These are phyloP conservation scores for Aphanomyces stellatus DNA, from an alignment of 352 stramenopile genomes.

Conservation along the genomic window DNA sequence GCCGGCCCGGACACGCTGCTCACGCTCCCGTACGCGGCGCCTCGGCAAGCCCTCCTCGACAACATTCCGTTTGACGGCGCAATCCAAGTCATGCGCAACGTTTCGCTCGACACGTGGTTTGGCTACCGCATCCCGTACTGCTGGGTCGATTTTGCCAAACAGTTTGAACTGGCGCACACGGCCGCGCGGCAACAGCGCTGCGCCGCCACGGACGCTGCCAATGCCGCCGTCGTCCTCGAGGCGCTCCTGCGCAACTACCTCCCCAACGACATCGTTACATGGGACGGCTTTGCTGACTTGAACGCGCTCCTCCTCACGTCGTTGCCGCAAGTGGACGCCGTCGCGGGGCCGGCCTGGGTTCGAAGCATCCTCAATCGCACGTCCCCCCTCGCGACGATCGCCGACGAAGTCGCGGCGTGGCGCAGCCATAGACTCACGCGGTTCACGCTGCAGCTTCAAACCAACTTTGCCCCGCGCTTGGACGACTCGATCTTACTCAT, in stretches of 20 bases:
- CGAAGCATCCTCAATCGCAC: not conserved
- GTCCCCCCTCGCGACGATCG: not conserved
- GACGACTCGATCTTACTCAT: not conserved
- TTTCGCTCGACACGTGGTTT: not conserved
- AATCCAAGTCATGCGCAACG: not conserved
- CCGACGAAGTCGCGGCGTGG: not conserved
- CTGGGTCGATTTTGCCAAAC: not conserved
- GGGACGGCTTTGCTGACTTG: not conserved
- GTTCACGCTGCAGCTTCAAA: not conserved
- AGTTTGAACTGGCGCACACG: conserved; percentile 1
- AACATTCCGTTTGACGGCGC: not conserved
- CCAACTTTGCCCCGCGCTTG: not conserved
- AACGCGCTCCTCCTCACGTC: not conserved
- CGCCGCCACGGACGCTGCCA: not conserved
- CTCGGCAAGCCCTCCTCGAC: not conserved
- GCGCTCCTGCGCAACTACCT: not conserved
- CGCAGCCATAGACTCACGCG: not conserved
- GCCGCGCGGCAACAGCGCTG: not conserved
- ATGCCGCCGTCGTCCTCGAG: conserved; percentile 4
- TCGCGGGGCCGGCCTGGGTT: not conserved
- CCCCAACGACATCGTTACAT: not conserved
- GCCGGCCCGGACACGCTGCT: not conserved
- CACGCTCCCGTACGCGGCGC: not conserved
- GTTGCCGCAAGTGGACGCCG: not conserved
- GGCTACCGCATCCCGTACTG: not conserved